Base-by-base conservation (phyloP, 768 basidiomycete species). In the Asterophora parasitica region DNA sequence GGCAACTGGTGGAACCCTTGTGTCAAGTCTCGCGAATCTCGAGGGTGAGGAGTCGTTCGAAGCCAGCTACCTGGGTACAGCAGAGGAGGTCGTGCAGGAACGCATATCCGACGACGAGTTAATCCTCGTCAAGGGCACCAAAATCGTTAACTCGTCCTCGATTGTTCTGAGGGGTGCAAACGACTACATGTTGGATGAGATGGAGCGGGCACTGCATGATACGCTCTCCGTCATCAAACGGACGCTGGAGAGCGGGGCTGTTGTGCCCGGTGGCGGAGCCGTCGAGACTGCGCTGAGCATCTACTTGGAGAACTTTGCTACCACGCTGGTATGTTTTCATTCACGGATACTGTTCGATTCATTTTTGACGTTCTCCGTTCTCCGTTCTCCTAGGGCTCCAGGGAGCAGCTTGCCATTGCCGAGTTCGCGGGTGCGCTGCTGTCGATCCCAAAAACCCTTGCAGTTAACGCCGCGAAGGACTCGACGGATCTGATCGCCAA, bases 21-120 rank as follows among this genome's bases (percentile, higher is more conserved):
- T 98, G 46, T 90, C 90, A 8, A 92, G 87, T 61, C 75, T 98
- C 46, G 95, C 93, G 7, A 96, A 98, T 67, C 76, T 99, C 9
- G 95, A 99, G 54, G 95, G 96, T 35, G 95, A 99, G 42, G 96
- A 99, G 66, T 93, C 94, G 0, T 98, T 94, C 60, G 96, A 99
- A 64, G 74, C 92, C 19, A 83, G 82, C 65, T 87, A 83, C 65
- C 75, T 99, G 34, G 95, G 95, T n/a, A 74, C 70, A 39, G 95
- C 95, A 4, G 95, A 97, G 13, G 96, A 98, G 68, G 96, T 98
- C 54, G 78, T 91, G 4, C 95, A 99, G 65, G 93, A 97, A 70
- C 79, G 95, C 51, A 92, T 98, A 64, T 86, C 92, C n/a, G 96
- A 99, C 60, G 96, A 99, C 64, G 95, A 99, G 63, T 78, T 96